These are phyloP conservation scores for Pseudogymnoascus sp. DNA, from an alignment of 2,329 filamentous ascomycete genomes.

Conservation along the genomic window DNA sequence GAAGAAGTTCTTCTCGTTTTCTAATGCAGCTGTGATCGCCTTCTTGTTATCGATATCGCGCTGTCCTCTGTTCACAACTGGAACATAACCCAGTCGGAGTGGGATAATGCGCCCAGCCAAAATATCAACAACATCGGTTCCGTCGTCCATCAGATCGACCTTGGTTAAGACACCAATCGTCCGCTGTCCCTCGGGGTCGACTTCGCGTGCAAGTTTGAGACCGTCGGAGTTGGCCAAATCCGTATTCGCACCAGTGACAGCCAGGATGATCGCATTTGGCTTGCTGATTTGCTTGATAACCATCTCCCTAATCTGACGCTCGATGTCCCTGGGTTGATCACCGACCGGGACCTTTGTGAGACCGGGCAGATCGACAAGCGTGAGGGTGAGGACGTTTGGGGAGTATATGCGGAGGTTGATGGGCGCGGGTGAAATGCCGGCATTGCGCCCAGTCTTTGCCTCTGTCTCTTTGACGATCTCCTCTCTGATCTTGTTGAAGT, in stretches of 20 bases:
- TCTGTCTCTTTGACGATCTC: constrained; percentile 97
- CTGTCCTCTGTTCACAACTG: constrained; percentile 95
- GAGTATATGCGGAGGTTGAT: constrained; percentile 99
- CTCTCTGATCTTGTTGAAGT: constrained; percentile 97
- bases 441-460: constrained; percentile 91
- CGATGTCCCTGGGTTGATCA: constrained; percentile 93
- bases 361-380: constrained; percentile 91
- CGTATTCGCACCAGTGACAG: constrained; percentile 92
- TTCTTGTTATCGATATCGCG: constrained; percentile 98
- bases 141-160: constrained; percentile 98
- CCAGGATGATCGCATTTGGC: constrained; percentile 94
- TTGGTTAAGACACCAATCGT: constrained; percentile 98
- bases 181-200: constrained; percentile 93
- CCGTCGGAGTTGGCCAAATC: constrained; percentile 99
- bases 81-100: constrained; percentile 87
- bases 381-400: constrained; percentile 93
- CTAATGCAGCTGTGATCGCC: constrained; percentile 81
- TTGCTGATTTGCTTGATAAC: constrained; percentile 98
- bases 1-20: constrained; percentile 94
- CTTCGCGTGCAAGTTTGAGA: constrained; percentile 89
- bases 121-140: constrained; percentile 97
- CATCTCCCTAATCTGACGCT: constrained; percentile 95
- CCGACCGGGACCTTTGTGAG: constrained; percentile 95
- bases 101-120: constrained; percentile 96
- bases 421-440: constrained; percentile 89